These are phyloP conservation scores for Phtheirospermum japonicum DNA, from an alignment of 257 asterid genomes.

Conservation along the genomic window DNA sequence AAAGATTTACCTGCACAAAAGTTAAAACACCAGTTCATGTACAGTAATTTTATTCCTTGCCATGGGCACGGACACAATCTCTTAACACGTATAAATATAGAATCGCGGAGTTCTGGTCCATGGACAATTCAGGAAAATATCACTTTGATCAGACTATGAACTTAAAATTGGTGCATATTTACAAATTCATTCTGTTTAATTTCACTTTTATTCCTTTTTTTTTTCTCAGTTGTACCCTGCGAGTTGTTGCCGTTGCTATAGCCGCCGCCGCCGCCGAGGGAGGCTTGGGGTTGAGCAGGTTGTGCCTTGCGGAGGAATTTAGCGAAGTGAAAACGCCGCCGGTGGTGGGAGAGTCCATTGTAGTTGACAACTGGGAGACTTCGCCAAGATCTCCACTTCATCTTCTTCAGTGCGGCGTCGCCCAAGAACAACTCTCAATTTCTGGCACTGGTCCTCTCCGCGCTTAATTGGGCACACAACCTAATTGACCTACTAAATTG, in stretches of 20 bases:
- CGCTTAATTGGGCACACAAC: too few relatives aligned
- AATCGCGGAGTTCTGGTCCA: neutral
- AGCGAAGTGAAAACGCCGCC: constrained; percentile 47
- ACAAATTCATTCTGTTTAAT: neutral
- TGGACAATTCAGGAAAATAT: neutral
- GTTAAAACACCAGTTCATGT: constrained; percentile 17
- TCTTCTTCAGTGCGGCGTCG: constrained; percentile 35
- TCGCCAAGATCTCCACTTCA: constrained; percentile 52
- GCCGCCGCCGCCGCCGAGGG: constrained; percentile 31
- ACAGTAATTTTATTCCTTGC: constrained; percentile 6
- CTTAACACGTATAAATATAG: neutral
- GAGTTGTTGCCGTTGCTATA: constrained; percentile 49
- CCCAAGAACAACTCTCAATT: too few relatives aligned
- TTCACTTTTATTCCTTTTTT: neutral
- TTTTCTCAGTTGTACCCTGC: constrained; percentile 42
- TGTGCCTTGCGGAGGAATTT: constrained; percentile 63
- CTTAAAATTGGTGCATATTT: neutral
- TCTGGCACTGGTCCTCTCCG: neutral
- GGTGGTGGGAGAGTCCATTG: constrained; percentile 33
- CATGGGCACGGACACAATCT: neutral
- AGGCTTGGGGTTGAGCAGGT: constrained; percentile 48
- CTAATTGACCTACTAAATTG: too few relatives aligned
- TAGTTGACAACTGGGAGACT: constrained; percentile 33
- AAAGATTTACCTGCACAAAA: constrained; percentile 56
- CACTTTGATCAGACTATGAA: neutral